Conservation (phyloP, 257 asterid species). For the Rehmannia glutinosa region DNA sequence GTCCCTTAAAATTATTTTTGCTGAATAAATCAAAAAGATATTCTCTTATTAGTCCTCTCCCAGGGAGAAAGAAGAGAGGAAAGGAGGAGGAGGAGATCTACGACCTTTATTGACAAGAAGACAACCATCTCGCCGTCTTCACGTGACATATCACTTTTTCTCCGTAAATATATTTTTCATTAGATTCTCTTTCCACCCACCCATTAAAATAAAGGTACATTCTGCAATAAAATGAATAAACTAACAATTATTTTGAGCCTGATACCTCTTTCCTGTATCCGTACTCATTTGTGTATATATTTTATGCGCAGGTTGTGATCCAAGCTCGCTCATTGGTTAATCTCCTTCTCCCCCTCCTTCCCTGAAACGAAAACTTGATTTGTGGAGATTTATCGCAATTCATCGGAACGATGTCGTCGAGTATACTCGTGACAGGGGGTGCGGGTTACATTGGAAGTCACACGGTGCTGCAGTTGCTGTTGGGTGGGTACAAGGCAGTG, state of each 20-base stretch:
- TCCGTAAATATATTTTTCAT: conserved; percentile 21
- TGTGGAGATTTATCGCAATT: background rate
- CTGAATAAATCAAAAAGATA: too few relatives aligned
- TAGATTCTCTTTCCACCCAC: conserved; percentile 12
- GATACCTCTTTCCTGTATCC: background rate
- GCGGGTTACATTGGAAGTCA: conserved; percentile 55
- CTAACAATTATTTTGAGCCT: conserved; percentile 5
- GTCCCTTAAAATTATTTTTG: too few relatives aligned
- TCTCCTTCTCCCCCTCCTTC: background rate
- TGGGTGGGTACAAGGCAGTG: conserved; percentile 67
- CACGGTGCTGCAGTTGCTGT: conserved; percentile 79
- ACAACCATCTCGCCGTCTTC: conserved; percentile 24
- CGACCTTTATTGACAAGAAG: too few relatives aligned
- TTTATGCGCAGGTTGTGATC: conserved; percentile 15
- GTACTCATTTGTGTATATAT: conserved; percentile 19
- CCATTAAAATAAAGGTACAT: background rate
- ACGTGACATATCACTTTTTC: conserved; percentile 26
- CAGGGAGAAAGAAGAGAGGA: too few relatives aligned
- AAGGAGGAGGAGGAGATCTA: too few relatives aligned
- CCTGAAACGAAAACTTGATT: background rate
- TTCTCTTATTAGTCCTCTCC: too few relatives aligned
- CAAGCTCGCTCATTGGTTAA: conserved; percentile 5
- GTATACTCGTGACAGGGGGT: conserved; percentile 49
- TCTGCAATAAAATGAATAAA: background rate
- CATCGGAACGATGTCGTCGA: conserved; percentile 32